Evolutionary conservation across 2,329 filamentous ascomycete genomes (phyloP), one percentile per base, ranked within the genome.

Genomic region (Allantophomopsis cytisporea): DNA sequence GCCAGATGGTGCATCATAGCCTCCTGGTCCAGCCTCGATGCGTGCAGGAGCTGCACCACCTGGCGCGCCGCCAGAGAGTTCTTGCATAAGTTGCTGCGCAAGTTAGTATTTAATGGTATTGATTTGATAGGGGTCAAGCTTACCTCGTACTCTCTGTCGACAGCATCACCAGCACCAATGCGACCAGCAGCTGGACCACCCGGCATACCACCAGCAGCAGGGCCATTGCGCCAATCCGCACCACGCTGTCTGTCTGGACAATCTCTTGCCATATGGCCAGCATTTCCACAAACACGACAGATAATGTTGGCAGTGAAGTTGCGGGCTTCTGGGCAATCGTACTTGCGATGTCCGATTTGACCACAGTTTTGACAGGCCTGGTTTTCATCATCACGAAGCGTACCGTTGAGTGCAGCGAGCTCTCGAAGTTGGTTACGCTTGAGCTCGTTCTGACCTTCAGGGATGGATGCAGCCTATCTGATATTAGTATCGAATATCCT

Each of bases 281-380:
- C 88, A 58, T 96, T 95, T 50, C 91, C 91, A 65, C 91, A 98
- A 52, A 95, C 83, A 54, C 89, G 88, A 65, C 91, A 98, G 57
- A 98, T 96, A 59, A 98, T 96, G 63, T 87, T 96, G 53, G 91
- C 88, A n/a, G 91, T 98, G 64, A 83, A 96, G 65, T 98, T 98
- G 59, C 88, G 85, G 61, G 91, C 85, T 65, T 98, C 86, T 12
- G 91, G 91, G 53, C 91, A 98, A 59, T 98, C 91, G 60, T 95
- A 96, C 65, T 98, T 98, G 63, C 91, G 82, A 62, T 98, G 91
- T 44, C 91, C 91, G 48, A 98, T 98, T 71, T 96, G 87, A 52
- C 91, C 91, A 63, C 85, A 98, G 69, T 98, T 98, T 67, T 98
- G 91, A 65, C 91, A 98, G 49, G 91, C 91, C 61, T 98, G 91